Conservation (phyloP, 2,329 filamentous ascomycete genomes). For the Thermothelomyces thermophilus region DNA sequence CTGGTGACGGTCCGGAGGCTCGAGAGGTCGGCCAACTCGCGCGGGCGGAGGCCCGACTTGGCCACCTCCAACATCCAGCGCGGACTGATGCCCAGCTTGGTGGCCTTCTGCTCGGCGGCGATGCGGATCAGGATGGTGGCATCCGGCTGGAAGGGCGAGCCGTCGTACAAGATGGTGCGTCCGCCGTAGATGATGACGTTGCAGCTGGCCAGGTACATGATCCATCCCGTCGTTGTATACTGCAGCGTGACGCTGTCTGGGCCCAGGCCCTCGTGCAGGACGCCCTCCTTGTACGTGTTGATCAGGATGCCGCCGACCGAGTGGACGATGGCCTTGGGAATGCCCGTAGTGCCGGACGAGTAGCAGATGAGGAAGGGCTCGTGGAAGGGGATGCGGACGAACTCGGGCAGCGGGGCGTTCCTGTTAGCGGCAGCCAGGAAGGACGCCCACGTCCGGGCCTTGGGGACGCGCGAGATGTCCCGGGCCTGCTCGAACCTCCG, state of each 20-base stretch:
- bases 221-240: conserved; percentile 71
- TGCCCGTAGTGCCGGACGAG: conserved; percentile 74
- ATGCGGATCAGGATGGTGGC: conserved; percentile 56
- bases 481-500: conserved; percentile 56
- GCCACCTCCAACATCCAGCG: conserved; percentile 69
- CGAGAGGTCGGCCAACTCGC: conserved; percentile 56
- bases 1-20: conserved; percentile 55
- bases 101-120: conserved; percentile 57
- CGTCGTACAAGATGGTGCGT: conserved; percentile 69
- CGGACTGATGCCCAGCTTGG: conserved; percentile 68
- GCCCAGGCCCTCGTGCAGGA: conserved; percentile 40
- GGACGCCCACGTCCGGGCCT: conserved; percentile 37
- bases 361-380: conserved; percentile 76
- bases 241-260: conserved; percentile 42
- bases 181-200: conserved; percentile 53
- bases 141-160: conserved; percentile 70
- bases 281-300: conserved; percentile 50
- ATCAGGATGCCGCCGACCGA: conserved; percentile 59
- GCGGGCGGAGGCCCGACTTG: conserved; percentile 56
- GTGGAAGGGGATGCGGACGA: conserved; percentile 59
- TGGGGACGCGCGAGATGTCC: conserved; percentile 50
- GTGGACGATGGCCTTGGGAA: conserved; percentile 82
- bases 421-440: conserved; percentile 36
- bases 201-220: conserved; percentile 71
- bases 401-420: conserved; percentile 32